Evolutionary conservation across 1,284 basidiomycete genomes (phyloP).

Genomic region (Inonotus hispidus): DNA sequence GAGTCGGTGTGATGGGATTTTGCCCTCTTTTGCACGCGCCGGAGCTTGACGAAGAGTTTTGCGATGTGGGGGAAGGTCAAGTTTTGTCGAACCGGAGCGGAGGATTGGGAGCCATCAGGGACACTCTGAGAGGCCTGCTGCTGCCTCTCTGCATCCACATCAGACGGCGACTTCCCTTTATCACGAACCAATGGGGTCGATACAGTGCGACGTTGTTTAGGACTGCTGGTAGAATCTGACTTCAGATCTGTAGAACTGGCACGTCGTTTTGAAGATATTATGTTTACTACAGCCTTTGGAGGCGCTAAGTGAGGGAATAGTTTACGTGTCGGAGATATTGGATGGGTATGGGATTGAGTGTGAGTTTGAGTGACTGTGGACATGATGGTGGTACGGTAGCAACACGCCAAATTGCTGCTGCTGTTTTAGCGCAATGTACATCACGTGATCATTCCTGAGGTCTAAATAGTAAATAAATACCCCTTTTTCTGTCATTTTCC

Average conservation of each 20-base stretch:
- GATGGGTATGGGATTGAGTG: no score
- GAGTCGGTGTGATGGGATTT: slow-evolving; percentile 36
- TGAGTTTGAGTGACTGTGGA: neutral
- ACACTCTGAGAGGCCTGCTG: neutral
- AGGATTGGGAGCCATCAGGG: neutral
- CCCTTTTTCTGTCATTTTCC: no score
- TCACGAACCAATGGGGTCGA: neutral
- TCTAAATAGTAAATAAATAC: no score
- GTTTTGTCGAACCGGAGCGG: neutral
- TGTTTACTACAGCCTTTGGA: slow-evolving; percentile 9
- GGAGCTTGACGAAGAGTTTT: slow-evolving; percentile 48
- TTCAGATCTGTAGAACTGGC: slow-evolving; percentile 8
- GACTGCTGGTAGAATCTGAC: neutral
- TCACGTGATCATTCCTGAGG: no score
- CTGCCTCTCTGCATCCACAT: neutral
- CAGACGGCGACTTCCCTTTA: neutral
- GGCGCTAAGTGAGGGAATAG: slow-evolving; percentile 1
- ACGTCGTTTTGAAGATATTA: slow-evolving; percentile 12
- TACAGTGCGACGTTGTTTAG: slow-evolving; percentile 6
- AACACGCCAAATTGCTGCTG: no score
- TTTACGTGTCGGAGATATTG: neutral
- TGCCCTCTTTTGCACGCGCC: slow-evolving; percentile 29
- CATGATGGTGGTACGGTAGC: neutral
- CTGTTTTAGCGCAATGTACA: no score
- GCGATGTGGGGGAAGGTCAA: slow-evolving; percentile 39